Percentiles rank a stretch among this genome's conserved stretches.
Conservation (phyloP, 2,329 filamentous ascomycete species). For the Colletotrichum orbiculare region DNA sequence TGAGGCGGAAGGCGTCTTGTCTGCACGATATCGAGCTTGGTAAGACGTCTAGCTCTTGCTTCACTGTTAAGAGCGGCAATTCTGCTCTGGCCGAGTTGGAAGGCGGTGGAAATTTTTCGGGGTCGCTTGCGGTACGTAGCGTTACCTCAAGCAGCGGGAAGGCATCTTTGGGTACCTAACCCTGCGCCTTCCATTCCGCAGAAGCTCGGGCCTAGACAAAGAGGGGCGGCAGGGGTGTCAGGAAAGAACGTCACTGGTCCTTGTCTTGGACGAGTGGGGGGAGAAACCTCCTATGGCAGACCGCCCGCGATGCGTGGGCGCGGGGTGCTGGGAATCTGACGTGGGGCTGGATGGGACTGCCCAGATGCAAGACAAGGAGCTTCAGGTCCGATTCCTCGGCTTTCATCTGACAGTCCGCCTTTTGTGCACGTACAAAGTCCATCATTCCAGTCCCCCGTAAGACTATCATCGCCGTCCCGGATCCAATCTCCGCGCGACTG, state of each 20-base stretch:
- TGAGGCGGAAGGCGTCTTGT: conserved; percentile 12
- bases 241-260: conserved; percentile 17
- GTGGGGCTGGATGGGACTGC: conserved; percentile 34
- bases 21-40: not conserved
- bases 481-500: not conserved
- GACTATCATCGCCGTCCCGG: conserved; percentile 5
- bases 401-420: conserved; percentile 35
- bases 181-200: conserved; percentile 15
- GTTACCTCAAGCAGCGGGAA: too few relatives aligned
- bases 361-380: conserved; percentile 36
- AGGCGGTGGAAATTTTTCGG: conserved; percentile 35
- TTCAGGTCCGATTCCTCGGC: conserved; percentile 36
- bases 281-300: conserved; percentile 15
- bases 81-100: conserved; percentile 25
- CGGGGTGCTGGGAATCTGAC: conserved; percentile 33
- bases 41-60: conserved; percentile 17
- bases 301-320: conserved; percentile 18
- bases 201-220: conserved; percentile 17
- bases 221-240: conserved; percentile 16
- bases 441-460: conserved; percentile 27
- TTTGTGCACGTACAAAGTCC: conserved; percentile 32
- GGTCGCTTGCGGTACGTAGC: conserved; percentile 29
- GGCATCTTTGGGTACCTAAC: not conserved
- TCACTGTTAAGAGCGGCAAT: conserved; percentile 6
- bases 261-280: conserved; percentile 17